These are phyloP conservation scores for Bryoglossum gracile DNA, from an alignment of 495 filamentous ascomycete species.

Conservation along the genomic window DNA sequence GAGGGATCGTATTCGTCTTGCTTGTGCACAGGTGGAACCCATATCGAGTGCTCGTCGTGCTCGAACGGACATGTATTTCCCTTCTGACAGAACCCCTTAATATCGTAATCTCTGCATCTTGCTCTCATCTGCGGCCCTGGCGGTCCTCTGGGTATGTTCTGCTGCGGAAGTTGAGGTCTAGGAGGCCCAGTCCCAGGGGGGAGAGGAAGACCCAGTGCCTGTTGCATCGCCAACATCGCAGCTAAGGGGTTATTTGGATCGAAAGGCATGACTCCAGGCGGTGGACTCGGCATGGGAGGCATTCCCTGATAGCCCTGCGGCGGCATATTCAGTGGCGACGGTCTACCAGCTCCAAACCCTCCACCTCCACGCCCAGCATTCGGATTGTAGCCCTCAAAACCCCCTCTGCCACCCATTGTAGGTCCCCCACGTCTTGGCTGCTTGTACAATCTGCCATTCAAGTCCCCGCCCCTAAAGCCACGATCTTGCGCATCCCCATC, in stretches of 20 bases:
- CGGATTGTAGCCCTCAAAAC: constrained; percentile 23
- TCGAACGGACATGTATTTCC: constrained; percentile 75
- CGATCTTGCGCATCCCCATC: constrained; percentile 40
- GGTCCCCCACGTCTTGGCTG: constrained; percentile 61
- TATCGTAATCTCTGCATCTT: constrained; percentile 82
- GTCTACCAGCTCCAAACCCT: constrained; percentile 9
- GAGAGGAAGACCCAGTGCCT: constrained; percentile 55
- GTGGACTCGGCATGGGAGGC: constrained; percentile 23
- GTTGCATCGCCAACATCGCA: constrained; percentile 64
- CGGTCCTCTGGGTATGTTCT: constrained; percentile 8
- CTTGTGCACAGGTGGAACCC: constrained; percentile 38
- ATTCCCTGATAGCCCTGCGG: constrained; percentile 10
- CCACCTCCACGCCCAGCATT: constrained; percentile 23
- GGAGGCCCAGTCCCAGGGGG: constrained; percentile 45
- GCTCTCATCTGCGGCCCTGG: constrained; percentile 32
- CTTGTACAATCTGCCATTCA: constrained; percentile 54
- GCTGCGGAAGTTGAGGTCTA: constrained; percentile 20
- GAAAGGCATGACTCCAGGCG: constrained; percentile 30
- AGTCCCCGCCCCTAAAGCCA: constrained; percentile 23
- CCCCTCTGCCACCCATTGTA: constrained; percentile 36
- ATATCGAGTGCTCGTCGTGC: constrained; percentile 57
- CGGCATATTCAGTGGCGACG: constrained; percentile 7
- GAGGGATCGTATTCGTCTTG: constrained; percentile 82
- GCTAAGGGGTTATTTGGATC: constrained; percentile 62
- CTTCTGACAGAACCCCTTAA: constrained; percentile 75